Evolutionary conservation across 176 grass and related monocot species (phyloP).

Genomic region (Elaeis guineensis): DNA sequence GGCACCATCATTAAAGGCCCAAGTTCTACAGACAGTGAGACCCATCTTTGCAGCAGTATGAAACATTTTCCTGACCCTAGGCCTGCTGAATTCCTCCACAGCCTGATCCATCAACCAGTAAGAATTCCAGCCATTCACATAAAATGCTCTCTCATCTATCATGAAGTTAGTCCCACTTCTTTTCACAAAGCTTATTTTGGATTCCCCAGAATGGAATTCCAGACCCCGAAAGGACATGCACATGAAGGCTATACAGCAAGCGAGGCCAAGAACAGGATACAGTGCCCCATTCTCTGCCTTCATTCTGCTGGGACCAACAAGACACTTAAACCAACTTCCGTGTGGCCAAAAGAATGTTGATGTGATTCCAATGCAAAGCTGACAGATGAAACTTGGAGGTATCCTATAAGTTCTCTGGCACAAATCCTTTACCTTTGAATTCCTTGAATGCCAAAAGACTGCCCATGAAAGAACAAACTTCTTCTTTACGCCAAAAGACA

Average conservation of each 20-base stretch:
- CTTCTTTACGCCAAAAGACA: too few relatives aligned
- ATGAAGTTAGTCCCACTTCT: constrained; percentile 50
- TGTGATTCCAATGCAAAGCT: too few relatives aligned
- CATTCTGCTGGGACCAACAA: constrained; percentile 24
- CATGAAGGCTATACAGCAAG: constrained; percentile 44
- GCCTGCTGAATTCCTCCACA: constrained; percentile 48
- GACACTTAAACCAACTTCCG: too few relatives aligned
- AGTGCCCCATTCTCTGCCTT: constrained; percentile 35
- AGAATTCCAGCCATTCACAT: constrained; percentile 95
- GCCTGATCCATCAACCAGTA: constrained; percentile 99
- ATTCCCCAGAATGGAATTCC: constrained; percentile 17
- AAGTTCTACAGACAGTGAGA: constrained; percentile 87
- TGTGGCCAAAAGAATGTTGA: too few relatives aligned
- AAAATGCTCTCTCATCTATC: constrained; percentile 54
- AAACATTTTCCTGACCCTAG: constrained; percentile 49
- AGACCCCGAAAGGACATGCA: constrained; percentile 67
- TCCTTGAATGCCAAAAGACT: too few relatives aligned
- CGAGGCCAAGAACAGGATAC: constrained; percentile 70
- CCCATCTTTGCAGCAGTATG: constrained; percentile 54
- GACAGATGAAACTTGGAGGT: too few relatives aligned
- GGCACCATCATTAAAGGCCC: constrained; percentile 89
- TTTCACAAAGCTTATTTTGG: constrained; percentile 52
- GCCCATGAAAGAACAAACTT: too few relatives aligned
- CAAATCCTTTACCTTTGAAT: too few relatives aligned
- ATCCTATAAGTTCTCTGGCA: too few relatives aligned